Base-by-base conservation (phyloP, 108 stramenopile genomes). In the Cafeteria roenbergensis region DNA sequence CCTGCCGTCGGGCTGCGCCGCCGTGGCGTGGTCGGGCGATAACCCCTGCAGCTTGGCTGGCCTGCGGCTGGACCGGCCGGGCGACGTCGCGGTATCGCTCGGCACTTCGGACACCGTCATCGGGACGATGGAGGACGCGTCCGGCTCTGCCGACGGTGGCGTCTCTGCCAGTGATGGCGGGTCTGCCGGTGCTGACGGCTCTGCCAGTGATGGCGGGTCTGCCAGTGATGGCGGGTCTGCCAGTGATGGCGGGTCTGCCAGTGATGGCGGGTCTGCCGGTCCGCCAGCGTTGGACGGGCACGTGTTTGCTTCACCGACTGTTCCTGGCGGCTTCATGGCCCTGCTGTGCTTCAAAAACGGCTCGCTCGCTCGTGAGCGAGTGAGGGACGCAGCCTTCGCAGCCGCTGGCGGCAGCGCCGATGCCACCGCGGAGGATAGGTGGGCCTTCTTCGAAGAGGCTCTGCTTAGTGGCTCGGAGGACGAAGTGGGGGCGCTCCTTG, bases 331-430 rank as follows among this genome's bases (percentile, higher is more conserved):
- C 26, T 73, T 22, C 51, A 67, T 73, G 29, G 72, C 63, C 30
- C 69, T 75, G 67, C 68, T 75, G 27, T 72, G 72, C 27, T 75
- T 73, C 68, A 69, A 68, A 51, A 75, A 75, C 72, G 75, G 72
- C 20, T 36, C 68, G 4, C 28, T 68, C 34, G 30, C 52, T 1
- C 68, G 74, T 31, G 52, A 72, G 48, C 48, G 59, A 14, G 58
- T 75, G 38, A 59, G 71, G n/a, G 71, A 69, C 26, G 57, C 52
- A 36, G 42, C n/a, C n/a, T n/a, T n/a, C n/a, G n/a, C n/a, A n/a
- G n/a, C n/a, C n/a, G n/a, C n/a, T n/a, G n/a, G n/a, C n/a, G n/a
- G n/a, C n/a, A n/a, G n/a, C n/a, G n/a, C n/a, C n/a, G n/a, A n/a
- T n/a, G n/a, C n/a, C n/a, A n/a, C 52, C 37, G 70, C 65, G 30